Conservation (phyloP, 139 green algal genomes). For the Yamagishiella unicocca region DNA sequence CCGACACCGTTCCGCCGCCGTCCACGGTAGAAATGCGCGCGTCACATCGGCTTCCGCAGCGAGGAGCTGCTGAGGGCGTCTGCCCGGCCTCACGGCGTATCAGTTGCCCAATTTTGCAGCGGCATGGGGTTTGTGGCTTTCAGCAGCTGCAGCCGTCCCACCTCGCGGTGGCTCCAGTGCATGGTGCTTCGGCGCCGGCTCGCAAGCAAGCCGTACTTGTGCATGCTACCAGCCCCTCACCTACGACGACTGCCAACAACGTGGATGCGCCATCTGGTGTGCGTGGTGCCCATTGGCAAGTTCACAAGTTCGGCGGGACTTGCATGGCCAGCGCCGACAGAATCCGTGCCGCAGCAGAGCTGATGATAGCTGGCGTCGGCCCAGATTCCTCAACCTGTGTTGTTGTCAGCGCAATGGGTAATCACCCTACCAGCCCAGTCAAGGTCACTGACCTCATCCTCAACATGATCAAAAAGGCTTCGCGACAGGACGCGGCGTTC, state of each 20-base stretch:
- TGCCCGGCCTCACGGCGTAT: neutral
- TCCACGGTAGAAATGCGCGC: neutral
- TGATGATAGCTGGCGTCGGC: constrained; percentile 75
- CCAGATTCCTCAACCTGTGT: constrained; percentile 71
- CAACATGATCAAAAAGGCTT: constrained; percentile 84
- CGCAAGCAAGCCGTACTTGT: neutral
- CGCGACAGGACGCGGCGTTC: constrained; percentile 79
- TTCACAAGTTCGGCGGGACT: constrained; percentile 98
- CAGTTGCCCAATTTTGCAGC: neutral
- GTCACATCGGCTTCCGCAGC: constrained; percentile 6
- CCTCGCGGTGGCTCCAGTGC: neutral
- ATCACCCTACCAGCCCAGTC: constrained; percentile 70
- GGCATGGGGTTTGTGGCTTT: neutral
- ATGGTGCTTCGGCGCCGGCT: neutral
- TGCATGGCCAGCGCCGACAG: constrained; percentile 93
- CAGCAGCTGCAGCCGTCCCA: neutral
- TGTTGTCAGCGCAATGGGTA: constrained; percentile 91
- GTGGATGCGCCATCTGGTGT: neutral
- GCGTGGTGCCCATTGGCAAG: constrained; percentile 66
- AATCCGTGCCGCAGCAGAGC: constrained; percentile 82
- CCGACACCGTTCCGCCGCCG: neutral
- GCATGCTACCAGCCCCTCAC: neutral
- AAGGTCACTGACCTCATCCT: constrained; percentile 97
- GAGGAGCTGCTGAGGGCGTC: neutral
- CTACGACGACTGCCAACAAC: neutral